Conservation (phyloP, 331 rosid genomes). For the Malus hybrid region DNA sequence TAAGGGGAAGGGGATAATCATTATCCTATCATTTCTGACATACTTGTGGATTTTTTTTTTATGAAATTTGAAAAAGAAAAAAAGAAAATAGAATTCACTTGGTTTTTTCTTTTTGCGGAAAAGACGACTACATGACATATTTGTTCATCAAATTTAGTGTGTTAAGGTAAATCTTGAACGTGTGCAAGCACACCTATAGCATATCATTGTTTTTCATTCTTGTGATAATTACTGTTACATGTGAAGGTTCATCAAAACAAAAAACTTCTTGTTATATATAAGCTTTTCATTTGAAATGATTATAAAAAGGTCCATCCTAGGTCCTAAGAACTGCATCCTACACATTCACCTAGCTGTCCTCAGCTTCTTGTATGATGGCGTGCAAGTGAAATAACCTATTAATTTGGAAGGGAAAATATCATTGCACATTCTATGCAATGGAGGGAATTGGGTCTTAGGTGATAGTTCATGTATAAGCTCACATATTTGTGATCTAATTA, state of each 20-base stretch:
- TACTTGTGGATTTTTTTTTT: too few relatives aligned
- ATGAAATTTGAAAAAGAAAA: too few relatives aligned
- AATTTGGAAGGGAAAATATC: background rate
- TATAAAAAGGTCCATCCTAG: background rate
- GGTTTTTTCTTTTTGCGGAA: background rate
- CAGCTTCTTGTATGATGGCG: background rate
- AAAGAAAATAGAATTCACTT: too few relatives aligned
- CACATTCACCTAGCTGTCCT: background rate
- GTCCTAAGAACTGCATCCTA: background rate
- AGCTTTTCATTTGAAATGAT: background rate
- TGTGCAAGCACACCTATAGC: background rate
- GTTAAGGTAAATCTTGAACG: background rate
- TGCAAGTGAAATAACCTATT: background rate
- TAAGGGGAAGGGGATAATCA: too few relatives aligned
- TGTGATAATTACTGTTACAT: too few relatives aligned
- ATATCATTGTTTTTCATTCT: too few relatives aligned
- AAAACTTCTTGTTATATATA: background rate
- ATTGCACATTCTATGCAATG: background rate
- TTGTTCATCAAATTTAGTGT: background rate
- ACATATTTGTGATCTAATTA: too few relatives aligned
- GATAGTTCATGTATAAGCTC: too few relatives aligned
- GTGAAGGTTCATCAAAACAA: background rate
- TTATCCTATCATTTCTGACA: too few relatives aligned
- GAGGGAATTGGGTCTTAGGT: background rate
- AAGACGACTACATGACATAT: background rate